Conservation (phyloP, 768 basidiomycete genomes). For the Kwoniella europaea region DNA sequence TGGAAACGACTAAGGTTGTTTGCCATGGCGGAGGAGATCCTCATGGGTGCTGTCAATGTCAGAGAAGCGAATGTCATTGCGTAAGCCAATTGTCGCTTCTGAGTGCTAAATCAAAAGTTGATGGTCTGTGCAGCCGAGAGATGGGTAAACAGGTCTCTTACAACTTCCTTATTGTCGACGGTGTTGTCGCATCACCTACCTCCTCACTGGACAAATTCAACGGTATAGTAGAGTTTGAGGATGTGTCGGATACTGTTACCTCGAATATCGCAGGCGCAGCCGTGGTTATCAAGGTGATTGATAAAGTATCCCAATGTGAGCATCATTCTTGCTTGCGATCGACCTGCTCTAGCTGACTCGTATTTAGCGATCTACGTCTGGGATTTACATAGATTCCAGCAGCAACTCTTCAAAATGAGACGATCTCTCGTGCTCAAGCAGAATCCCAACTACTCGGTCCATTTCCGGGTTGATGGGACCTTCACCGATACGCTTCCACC, state of each 20-base stretch:
- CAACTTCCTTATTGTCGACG: constrained; percentile 90
- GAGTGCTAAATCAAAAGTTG: too few species aligned
- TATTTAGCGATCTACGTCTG: constrained; percentile 79
- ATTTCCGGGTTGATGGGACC: constrained; percentile 90
- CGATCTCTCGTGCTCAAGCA: constrained; percentile 88
- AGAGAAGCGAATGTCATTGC: constrained; percentile 91
- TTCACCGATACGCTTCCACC: constrained; percentile 89
- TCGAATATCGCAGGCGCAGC: constrained; percentile 74
- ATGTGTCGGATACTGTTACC: constrained; percentile 80
- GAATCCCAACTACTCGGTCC: constrained; percentile 88
- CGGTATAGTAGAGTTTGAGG: constrained; percentile 88
- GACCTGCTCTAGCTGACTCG: constrained; percentile 18
- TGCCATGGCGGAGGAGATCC: constrained; percentile 86
- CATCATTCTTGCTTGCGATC: neutral
- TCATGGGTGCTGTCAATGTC: constrained; percentile 80
- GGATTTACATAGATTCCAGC: constrained; percentile 85
- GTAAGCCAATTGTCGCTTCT: constrained; percentile 22
- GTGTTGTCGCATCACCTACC: constrained; percentile 74
- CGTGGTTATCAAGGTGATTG: constrained; percentile 87
- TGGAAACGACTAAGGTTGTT: constrained; percentile 87
- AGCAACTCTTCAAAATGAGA: constrained; percentile 90
- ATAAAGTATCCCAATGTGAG: constrained; percentile 71
- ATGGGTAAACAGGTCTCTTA: constrained; percentile 84
- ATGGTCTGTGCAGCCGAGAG: constrained; percentile 68
- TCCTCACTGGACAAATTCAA: constrained; percentile 85